Base-by-base conservation (phyloP, 2,329 filamentous ascomycete genomes). In the Diaporthe vaccinii region DNA sequence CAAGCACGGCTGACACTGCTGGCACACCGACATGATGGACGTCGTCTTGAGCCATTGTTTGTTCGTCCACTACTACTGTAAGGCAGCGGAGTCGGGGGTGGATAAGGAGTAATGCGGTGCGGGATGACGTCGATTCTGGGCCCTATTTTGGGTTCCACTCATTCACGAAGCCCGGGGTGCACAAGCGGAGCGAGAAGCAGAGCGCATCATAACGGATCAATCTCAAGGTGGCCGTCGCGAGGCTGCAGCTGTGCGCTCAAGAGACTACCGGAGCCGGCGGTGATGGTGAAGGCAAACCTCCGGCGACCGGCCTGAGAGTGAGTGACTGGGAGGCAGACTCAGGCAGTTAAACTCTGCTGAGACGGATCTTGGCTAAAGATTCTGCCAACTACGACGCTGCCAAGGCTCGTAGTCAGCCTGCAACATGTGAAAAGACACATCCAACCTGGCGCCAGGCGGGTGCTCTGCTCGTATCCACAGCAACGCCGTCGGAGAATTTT, bases 41-140 rank as follows among this genome's bases (percentile, higher is more conserved):
- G 34, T 41, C 46, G 34, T 41, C 46, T 53, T 39, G 62, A 39
- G 46, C 31, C 46, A 39, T 68, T 68, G 31, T 34, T 8, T 69
- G 46, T 15, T 41, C 34, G 49, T 28, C 25, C 31, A 51, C 44
- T 41, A 36, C 44, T 41, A 55, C 49, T 41, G 34, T 41, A 15
- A 41, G 34, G 65, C 49, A 41, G 65, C 46, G 65, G 65, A 41
- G 65, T 39, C 65, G 34, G 41, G 28, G 65, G 31, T 41, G 65
- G 49, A 41, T 41, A 28, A 10, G 36, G 25, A 55, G 46, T 39
- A 39, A 53, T 39, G 62, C 62, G 9, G 46, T 39, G 62, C 65
- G 65, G 65, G 49, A 69, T 69, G 65, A 69, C 65, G 65, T 69
- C 65, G 65, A 15, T 55, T 28, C 46, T 69, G 65, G 65, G 22